Base-by-base conservation (phyloP, 1,284 basidiomycete genomes). In the Rhodotorula sp. region DNA sequence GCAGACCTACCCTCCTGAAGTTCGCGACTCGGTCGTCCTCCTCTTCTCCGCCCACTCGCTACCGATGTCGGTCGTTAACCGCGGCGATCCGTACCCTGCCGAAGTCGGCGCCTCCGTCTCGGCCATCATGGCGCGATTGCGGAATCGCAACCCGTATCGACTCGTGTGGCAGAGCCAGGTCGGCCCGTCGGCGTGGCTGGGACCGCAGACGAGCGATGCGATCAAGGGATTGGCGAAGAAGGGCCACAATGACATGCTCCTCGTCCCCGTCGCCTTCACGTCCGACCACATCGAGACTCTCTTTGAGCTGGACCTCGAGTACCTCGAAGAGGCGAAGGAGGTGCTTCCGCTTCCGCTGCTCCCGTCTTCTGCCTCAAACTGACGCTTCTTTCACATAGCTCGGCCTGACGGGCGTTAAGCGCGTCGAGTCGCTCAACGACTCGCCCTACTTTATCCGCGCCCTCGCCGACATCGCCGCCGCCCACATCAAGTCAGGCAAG, bases 281-380 rank as follows among this genome's bases (percentile, higher is more conserved):
- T 93, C 89, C 79, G 96, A 99, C 82, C 96, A 99, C 81, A 98
- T 99, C 78, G 96, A 99, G 83, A 99, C 96, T 31, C 84, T 99
- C 57, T 99, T 90, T 80, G 96, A 99, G 82, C 85, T 99, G 59
- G 96, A 99, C 81, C 81, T 94, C 65, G 96, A 99, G 81, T 94
- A 98, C 77, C 86, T 86, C 70, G 89, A 89, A 81, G 95, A 99
- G 81, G 95, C 90, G 11, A 86, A 86, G 78, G 88, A 95, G 86
- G 93, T 93, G 76, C 77, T 87, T 78, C 15, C 16, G 28, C 37
- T 28, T 30, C 44, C 40, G 16, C 40, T 22, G 15, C 18, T 24
- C 10, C 7, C 16, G 18, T 9, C 26, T 26, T 28, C 9, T 9
- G 20, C 9, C 9, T 46, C 26, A 2, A 4, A 20, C 55, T 44